Evolutionary conservation across 495 filamentous ascomycete genomes (phyloP), one percentile per base, ranked within the genome.

Genomic region (Podospora australis): DNA sequence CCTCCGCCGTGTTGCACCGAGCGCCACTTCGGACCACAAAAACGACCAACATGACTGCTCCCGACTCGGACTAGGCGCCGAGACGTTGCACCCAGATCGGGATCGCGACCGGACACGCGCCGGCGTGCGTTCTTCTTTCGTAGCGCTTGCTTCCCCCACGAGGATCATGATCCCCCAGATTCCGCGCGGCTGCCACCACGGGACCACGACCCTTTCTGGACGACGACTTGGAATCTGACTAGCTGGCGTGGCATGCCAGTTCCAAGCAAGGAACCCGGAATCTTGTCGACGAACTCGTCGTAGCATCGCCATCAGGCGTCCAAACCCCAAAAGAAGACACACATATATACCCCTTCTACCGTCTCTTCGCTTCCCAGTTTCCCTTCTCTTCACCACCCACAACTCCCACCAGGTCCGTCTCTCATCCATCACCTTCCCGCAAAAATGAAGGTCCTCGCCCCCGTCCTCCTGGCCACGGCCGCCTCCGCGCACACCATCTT

Each of bases 401-500:
- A 4, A n/a, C 17, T 13, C 26, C 13, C 26, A 30, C 11, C 40
- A 43, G 25, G n/a, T n/a, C n/a, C n/a, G n/a, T n/a, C n/a, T n/a
- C n/a, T n/a, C n/a, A n/a, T n/a, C n/a, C n/a, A n/a, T n/a, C n/a
- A n/a, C n/a, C n/a, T n/a, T n/a, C n/a, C n/a, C n/a, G n/a, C n/a
- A n/a, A n/a, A n/a, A n/a, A 63, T 63, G 58, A 63, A 60, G 55
- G 16, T 61, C 28, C 45, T 63, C 55, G 48, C 54, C 21, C 57
- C 55, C 16, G 43, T 58, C 25, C 42, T 57, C 23, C 38, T 56
- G n/a, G 60, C 54, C 39, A 30, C 29, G 44, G 57, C 57, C 17
- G 55, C 55, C 53, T 58, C 45, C 54, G 60, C 57, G 9, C 60
- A 63, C 58, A 63, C 60, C 49, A 63, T 63, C 53, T 63, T 63